These are phyloP conservation scores for Chlamydomonas sp. DNA, from an alignment of 139 green algal species.

Conservation along the genomic window DNA sequence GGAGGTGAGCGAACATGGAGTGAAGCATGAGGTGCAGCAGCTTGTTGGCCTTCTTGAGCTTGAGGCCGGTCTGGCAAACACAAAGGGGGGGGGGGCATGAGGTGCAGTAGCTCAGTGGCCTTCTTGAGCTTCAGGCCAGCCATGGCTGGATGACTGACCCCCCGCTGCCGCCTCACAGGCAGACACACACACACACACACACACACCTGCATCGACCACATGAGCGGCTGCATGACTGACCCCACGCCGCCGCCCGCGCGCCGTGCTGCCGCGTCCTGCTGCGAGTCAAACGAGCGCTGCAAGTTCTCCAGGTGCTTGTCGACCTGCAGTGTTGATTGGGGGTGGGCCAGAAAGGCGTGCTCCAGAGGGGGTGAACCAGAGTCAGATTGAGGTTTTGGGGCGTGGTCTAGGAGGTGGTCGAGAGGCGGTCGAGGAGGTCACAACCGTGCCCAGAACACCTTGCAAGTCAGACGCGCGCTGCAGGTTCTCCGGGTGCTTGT, in stretches of 20 bases:
- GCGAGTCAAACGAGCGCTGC: conserved; percentile 37
- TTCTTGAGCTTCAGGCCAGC: not conserved
- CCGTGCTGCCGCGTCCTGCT: conserved; percentile 12
- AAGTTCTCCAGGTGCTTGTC: conserved; percentile 42
- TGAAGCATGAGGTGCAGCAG: not conserved
- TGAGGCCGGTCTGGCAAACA: not conserved
- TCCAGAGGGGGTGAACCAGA: too few species aligned
- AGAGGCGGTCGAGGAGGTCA: too few species aligned
- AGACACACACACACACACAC: too few species aligned
- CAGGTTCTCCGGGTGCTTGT: conserved; percentile 41
- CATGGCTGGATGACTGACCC: too few species aligned
- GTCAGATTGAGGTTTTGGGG: too few species aligned
- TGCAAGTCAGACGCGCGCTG: conserved; percentile 39
- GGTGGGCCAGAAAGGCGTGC: too few species aligned
- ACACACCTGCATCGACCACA: conserved; percentile 25
- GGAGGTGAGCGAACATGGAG: not conserved
- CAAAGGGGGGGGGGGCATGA: not conserved
- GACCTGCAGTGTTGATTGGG: too few species aligned
- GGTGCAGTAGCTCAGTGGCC: not conserved
- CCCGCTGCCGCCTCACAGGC: too few species aligned
- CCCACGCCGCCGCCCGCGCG: not conserved
- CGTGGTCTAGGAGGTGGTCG: too few species aligned
- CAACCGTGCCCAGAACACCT: too few species aligned
- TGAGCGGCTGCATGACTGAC: conserved; percentile 24
- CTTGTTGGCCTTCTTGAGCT: not conserved